Evolutionary conservation across 2,329 filamentous ascomycete genomes (phyloP).

Genomic region (Sclerotinia subarctica): DNA sequence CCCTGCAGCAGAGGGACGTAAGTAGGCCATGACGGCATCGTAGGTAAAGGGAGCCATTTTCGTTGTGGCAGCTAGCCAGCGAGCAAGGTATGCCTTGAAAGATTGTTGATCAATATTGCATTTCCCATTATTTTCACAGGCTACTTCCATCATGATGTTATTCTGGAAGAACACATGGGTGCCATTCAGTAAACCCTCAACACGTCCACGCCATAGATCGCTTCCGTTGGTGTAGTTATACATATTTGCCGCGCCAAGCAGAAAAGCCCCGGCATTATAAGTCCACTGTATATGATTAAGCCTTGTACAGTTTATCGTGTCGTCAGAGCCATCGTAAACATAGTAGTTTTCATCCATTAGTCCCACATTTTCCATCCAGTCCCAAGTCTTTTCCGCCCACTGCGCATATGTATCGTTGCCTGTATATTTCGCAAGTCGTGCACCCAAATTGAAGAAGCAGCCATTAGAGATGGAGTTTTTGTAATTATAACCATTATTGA

Average conservation of each 20-base stretch:
- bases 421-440: conserved; percentile 73
- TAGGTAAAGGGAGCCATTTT: conserved; percentile 62
- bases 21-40: conserved; percentile 50
- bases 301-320: conserved; percentile 54
- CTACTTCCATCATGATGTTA: conserved; percentile 61
- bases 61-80: conserved; percentile 59
- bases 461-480: conserved; percentile 65
- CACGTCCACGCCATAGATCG: conserved; percentile 57
- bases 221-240: conserved; percentile 57
- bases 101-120: conserved; percentile 60
- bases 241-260: conserved; percentile 66
- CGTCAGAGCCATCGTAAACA: conserved; percentile 61
- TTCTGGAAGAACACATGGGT: conserved; percentile 53
- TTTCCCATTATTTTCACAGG: conserved; percentile 57
- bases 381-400: conserved; percentile 72
- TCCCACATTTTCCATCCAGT: conserved; percentile 59
- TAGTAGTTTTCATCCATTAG: conserved; percentile 59
- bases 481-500: conserved; percentile 79
- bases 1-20: conserved; percentile 52
- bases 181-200: conserved; percentile 55
- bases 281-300: conserved; percentile 63
- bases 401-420: conserved; percentile 72
- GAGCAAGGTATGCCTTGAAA: conserved; percentile 59
- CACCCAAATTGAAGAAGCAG: conserved; percentile 60
- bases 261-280: conserved; percentile 65